phyloP scores from a whole-genome alignment of 768 basidiomycete genomes.

The Gymnopilus dilepis region DNA sequence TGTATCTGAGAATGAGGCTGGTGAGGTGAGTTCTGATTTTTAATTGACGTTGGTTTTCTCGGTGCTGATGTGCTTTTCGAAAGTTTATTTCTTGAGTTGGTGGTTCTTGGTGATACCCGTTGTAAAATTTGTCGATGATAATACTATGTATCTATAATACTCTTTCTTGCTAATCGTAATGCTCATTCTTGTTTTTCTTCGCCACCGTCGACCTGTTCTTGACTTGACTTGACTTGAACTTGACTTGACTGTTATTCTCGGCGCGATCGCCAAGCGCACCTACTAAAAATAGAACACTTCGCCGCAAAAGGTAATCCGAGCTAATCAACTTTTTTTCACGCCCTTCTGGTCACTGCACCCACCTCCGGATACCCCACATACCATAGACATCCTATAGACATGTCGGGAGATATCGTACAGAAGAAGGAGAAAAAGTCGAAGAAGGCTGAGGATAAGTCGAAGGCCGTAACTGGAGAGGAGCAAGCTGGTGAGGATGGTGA shows the following conservation, averaged over 20 bases:
- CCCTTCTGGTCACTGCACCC: constrained; percentile 12
- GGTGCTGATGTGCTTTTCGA: not conserved
- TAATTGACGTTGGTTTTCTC: not conserved
- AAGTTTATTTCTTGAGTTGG: not conserved
- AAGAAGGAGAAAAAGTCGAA: constrained; percentile 31
- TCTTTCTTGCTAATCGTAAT: not conserved
- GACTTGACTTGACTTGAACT: too few relatives aligned
- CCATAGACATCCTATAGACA: constrained; percentile 13
- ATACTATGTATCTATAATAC: not conserved
- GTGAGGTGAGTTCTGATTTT: constrained; percentile 45
- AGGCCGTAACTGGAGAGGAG: constrained; percentile 20
- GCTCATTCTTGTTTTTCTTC: not conserved
- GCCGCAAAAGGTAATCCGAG: constrained; percentile 17
- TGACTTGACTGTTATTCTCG: too few relatives aligned
- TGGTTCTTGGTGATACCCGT: not conserved
- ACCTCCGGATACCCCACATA: constrained; percentile 1
- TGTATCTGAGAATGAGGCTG: constrained; percentile 58
- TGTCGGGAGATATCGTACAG: constrained; percentile 33
- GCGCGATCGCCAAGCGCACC: not conserved
- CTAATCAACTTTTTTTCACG: constrained; percentile 20
- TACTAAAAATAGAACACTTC: constrained; percentile 17
- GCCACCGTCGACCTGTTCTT: too few relatives aligned
- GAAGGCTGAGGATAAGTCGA: constrained; percentile 32
- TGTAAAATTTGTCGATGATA: not conserved
- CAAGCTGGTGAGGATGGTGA: constrained; percentile 15